Base-by-base conservation (phyloP, 2,329 filamentous ascomycete genomes). In the Phialophora verrucosa region DNA sequence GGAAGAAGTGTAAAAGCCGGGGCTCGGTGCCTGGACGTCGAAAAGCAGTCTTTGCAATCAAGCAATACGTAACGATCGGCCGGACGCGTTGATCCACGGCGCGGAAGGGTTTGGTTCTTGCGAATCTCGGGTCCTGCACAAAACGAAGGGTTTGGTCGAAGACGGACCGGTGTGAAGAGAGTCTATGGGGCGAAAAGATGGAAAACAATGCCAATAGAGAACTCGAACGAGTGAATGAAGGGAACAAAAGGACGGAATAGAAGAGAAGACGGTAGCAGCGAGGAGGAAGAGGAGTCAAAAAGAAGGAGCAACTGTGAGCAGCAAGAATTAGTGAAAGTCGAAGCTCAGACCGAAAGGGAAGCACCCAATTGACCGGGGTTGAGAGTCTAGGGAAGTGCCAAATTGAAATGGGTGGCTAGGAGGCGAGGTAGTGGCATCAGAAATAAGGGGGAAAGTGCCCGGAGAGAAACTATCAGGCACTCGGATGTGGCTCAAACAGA, bases 111-210 rank as follows among this genome's bases (percentile, higher is more conserved):
- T 42, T 44, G 31, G 35, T 10, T 44, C 55, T 51, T 35, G 23
- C n/a, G 58, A 55, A 29, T 27, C 25, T 38, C 38, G 20, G 49
- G 23, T 14, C 63, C 59, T 63, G 62, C 62, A 68, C 65, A 65
- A 63, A 68, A 58, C 63, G 25, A 42, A 68, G 61, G 53, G 54
- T 38, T 25, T 54, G 53, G 27, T 76, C 76, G 59, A 80, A 73
- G 68, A 68, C 70, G 72, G 69, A 70, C 69, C 62, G 71, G 73
- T 69, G 71, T 67, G 66, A 71, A 70, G 70, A 71, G 67, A 60
- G 69, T 70, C 66, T 70, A 72, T 67, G 66, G 38, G 59, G 47
- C 12, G 59, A 56, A 68, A 66, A 65, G 42, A 35, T 42, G 14
- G 35, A 66, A 69, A 68, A 67, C 63, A 71, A 68, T 64, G 72